Evolutionary conservation across 106 monocot species (phyloP).

Genomic region (Platanthera guangdongensis): DNA sequence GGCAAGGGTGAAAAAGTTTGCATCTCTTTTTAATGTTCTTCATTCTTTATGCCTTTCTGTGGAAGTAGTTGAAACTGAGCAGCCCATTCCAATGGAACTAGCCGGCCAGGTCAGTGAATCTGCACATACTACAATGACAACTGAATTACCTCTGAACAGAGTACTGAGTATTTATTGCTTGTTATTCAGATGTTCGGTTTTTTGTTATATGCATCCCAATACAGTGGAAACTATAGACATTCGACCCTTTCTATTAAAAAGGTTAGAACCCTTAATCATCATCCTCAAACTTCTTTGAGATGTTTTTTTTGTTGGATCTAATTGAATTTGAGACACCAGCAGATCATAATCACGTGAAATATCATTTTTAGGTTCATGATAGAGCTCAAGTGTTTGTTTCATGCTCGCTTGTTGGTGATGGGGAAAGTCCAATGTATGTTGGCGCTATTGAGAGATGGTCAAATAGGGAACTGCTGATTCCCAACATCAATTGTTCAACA

Average conservation of each 20-base stretch:
- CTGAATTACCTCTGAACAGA: not conserved
- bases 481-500: constrained; percentile 58
- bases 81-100: constrained; percentile 74
- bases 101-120: constrained; percentile 60
- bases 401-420: constrained; percentile 34
- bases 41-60: constrained; percentile 31
- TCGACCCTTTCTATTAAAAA: constrained; percentile 68
- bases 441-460: constrained; percentile 91
- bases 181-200: constrained; percentile 83
- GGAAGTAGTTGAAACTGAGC: constrained; percentile 36
- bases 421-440: constrained; percentile 33
- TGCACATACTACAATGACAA: not conserved
- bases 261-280: constrained; percentile 29
- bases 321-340: not conserved
- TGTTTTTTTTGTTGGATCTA: not conserved
- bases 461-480: constrained; percentile 53
- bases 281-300: not conserved
- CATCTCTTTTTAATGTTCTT: constrained; percentile 59
- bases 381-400: constrained; percentile 95
- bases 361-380: constrained; percentile 72
- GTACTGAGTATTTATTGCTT: constrained; percentile 6
- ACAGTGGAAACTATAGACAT: constrained; percentile 19
- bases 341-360: not conserved
- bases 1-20: constrained; percentile 40
- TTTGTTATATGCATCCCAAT: constrained; percentile 70